A percentile compares a stretch with the other conserved stretches of the same genome.
Conservation (phyloP, 2,329 filamentous ascomycete genomes). For the Massarina eburnea region DNA sequence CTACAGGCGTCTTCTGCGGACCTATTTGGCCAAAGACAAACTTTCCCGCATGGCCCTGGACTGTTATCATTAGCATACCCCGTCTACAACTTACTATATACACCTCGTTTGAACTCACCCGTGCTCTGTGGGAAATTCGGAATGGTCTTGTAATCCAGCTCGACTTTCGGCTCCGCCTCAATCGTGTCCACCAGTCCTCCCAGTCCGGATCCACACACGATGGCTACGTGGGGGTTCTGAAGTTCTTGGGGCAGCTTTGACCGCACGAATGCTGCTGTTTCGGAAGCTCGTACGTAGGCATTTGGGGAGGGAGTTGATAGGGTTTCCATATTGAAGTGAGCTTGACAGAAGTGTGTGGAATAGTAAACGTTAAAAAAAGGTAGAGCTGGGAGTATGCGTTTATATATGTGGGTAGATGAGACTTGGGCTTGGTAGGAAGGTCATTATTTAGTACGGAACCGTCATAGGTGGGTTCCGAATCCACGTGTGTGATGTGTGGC, state of each 20-base stretch:
- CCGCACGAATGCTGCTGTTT: conserved; percentile 55
- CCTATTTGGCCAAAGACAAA: conserved; percentile 65
- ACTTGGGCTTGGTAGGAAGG: no score
- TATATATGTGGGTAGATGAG: no score
- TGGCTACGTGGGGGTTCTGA: conserved; percentile 60
- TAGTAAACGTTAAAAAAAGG: background rate
- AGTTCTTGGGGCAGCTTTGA: conserved; percentile 52
- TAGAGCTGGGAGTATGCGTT: background rate
- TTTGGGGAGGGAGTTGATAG: conserved; percentile 29
- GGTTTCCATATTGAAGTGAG: conserved; percentile 14
- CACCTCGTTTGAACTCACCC: conserved; percentile 49
- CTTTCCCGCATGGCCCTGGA: conserved; percentile 65
- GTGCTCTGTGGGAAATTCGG: conserved; percentile 64
- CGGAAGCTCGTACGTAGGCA: conserved; percentile 48
- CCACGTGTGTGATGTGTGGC: no score
- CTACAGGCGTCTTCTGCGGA: conserved; percentile 55
- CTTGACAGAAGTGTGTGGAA: conserved; percentile 1
- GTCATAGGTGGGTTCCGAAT: conserved; percentile 34
- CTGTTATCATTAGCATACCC: conserved; percentile 23
- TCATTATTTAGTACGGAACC: no score
- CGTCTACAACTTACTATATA: background rate
- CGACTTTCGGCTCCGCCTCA: conserved; percentile 51
- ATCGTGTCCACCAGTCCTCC: conserved; percentile 62
- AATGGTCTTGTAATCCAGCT: conserved; percentile 60
- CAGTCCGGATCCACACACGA: conserved; percentile 66